A percentile compares a stretch with the other conserved stretches of the same genome.
These are phyloP conservation scores for Gonium pectorale DNA, from an alignment of 139 green algal species.

Conservation along the genomic window DNA sequence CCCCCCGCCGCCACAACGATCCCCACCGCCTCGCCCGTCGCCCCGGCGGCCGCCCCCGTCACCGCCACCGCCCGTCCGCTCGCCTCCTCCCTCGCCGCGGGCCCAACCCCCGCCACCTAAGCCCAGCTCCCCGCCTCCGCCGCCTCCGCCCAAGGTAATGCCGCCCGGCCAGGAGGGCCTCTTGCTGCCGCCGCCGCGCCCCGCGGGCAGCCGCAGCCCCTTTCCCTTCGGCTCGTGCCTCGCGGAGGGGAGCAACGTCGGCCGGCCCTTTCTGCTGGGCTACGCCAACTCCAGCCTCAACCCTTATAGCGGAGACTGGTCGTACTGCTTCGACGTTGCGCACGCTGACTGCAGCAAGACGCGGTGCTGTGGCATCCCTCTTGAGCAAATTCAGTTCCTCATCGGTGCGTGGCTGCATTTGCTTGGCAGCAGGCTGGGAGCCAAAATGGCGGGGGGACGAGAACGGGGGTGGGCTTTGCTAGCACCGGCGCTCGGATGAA, in stretches of 20 bases:
- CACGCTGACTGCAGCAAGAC: not conserved
- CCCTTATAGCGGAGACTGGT: not conserved
- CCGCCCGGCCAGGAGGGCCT: not conserved
- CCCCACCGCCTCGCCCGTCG: not conserved
- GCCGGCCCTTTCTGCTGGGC: not conserved
- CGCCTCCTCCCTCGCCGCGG: not conserved
- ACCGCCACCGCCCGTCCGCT: not conserved
- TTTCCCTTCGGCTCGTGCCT: slow-evolving; percentile 35
- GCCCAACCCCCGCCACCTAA: not conserved
- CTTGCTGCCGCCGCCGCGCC: not conserved
- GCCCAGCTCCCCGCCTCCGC: not conserved
- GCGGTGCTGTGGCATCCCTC: not conserved
- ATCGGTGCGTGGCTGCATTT: slow-evolving; percentile 10
- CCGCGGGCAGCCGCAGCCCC: not conserved
- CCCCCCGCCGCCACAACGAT: not conserved
- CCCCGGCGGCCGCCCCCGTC: too few species aligned
- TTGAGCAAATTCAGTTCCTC: slow-evolving; percentile 28
- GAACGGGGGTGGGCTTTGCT: not conserved
- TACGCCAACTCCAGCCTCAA: not conserved
- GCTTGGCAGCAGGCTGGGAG: not conserved
- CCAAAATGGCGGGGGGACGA: not conserved
- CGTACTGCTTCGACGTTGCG: slow-evolving; percentile 17
- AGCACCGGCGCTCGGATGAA: not conserved
- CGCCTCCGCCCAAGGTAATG: not conserved
- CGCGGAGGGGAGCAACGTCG: not conserved